Base-by-base conservation (phyloP, 192 early-diverging fungal genomes). In the Chytriomyces sp. region DNA sequence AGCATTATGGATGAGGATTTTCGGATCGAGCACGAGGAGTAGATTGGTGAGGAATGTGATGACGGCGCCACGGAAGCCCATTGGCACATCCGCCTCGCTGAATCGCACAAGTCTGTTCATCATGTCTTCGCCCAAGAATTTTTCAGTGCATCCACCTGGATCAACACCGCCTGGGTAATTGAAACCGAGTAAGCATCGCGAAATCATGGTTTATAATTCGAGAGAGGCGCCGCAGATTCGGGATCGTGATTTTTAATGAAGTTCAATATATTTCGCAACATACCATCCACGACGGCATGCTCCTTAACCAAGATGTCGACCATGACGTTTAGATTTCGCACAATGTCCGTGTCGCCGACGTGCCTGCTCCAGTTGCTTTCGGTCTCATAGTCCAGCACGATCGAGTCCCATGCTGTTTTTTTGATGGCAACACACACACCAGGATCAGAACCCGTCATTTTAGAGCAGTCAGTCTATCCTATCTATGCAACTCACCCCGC, bases 251-350 rank as follows among this genome's bases (percentile, higher is more conserved):
- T 13, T 16, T 26, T 59, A 6, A 70, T 49, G 50, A 28, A 18
- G 7, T 5, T 50, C 6, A 11, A 64, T 70, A 9, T 49, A 70
- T 49, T n/a, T 18, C 63, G 84, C 3, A 82, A 79, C 47, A 85
- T 87, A 64, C 92, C 91, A 76, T 94, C 93, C 24, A 89, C 82
- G 53, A 90, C 82, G 4, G 92, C 85, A 67, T 93, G 92, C 86
- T 97, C 96, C 80, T 95, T 93, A 7, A 95, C 92, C 16, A 97
- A 85, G 65, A 96, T 82, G 80, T 95, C 93, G 6, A 95, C 90
- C 92, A 97, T 96, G 46, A 86, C 82, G 69, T 91, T 88, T 64
- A 97, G 86, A 47, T 90, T 86, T 20, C 64, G 62, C 46, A 92
- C 90, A 83, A 97, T 92, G 63, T 91, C 91, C 16, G 94, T 97